These are phyloP conservation scores for Microthyrium microscopicum DNA, from an alignment of 2,329 filamentous ascomycete genomes.

Conservation along the genomic window DNA sequence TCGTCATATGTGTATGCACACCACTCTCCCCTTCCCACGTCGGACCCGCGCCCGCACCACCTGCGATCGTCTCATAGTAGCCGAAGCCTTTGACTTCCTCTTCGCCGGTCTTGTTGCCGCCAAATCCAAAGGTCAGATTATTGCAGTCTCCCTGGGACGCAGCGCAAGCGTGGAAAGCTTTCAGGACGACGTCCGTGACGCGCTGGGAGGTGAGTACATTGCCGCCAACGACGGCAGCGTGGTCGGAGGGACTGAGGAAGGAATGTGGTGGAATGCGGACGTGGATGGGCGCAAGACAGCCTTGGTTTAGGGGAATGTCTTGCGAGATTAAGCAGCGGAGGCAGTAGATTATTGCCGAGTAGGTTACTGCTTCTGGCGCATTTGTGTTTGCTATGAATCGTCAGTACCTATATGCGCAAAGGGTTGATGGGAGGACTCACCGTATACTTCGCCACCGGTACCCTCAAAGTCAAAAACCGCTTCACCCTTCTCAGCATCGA, in stretches of 20 bases:
- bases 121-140: conserved; percentile 72
- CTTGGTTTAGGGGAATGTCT: conserved; percentile 76
- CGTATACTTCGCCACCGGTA: conserved; percentile 65
- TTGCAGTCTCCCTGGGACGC: conserved; percentile 70
- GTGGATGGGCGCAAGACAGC: conserved; percentile 60
- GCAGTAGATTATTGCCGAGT: conserved; percentile 74
- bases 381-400: conserved; percentile 47
- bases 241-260: conserved; percentile 58
- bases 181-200: conserved; percentile 69
- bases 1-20: conserved; percentile 77
- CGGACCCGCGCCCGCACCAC: conserved; percentile 57
- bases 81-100: conserved; percentile 60
- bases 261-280: conserved; percentile 56
- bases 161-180: conserved; percentile 63
- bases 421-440: conserved; percentile 18
- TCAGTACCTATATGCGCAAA: background rate
- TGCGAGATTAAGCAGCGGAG: conserved; percentile 63
- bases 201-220: conserved; percentile 68
- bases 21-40: conserved; percentile 58
- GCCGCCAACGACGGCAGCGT: conserved; percentile 66
- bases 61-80: conserved; percentile 75
- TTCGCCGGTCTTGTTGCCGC: conserved; percentile 43
- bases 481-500: conserved; percentile 56
- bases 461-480: conserved; percentile 66
- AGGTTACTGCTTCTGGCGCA: conserved; percentile 66